Evolutionary conservation across 2,329 filamentous ascomycete genomes (phyloP), one percentile per base, ranked within the genome.

Genomic region (Botrytis fabae): DNA sequence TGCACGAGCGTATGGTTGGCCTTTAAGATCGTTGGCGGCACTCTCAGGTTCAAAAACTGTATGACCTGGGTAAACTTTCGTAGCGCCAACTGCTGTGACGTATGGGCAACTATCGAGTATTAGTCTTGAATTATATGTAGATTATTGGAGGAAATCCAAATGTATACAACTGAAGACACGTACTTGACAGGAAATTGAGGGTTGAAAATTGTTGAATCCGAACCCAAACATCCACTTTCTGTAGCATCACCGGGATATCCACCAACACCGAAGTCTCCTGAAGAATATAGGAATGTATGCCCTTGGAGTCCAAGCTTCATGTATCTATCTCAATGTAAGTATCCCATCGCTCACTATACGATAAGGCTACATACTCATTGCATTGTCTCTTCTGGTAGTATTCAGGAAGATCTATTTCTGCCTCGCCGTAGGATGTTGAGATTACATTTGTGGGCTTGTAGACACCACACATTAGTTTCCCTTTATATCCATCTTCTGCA

Each of bases 361-460:
- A 40, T 35, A 51, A 14, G 18, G 10, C 4, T 68, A 42, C 16
- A 16, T 48, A 84, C 81, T 86, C 85, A 70, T 80, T 79, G 79
- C 85, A 86, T 79, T 86, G 85, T 9, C 85, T 83, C 75, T 85
- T 81, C 77, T 87, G 85, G 79, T 90, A 90, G 74, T 81, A 83
- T 14, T 82, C 80, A 0, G 87, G 86, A n/a, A 89, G 81, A 51
- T 86, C 84, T 22, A 82, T 81, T 79, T 90, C 88, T 51, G 84
- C 82, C 63, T 84, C 83, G 57, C 86, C 86, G 77, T 88, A 88
- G 22, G 84, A 86, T 75, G 89, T 85, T 57, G 83, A 84, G 75
- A 88, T 85, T 35, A 77, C 75, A 59, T 77, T 77, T 42, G 76
- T 76, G 35, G 75, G 76, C 76, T 85, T 82, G 81, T 85, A 87